A percentile compares a stretch with the other conserved stretches of the same genome.
These are phyloP conservation scores for Monosporascus sp. DNA, from an alignment of 2,329 filamentous ascomycete species.

Conservation along the genomic window DNA sequence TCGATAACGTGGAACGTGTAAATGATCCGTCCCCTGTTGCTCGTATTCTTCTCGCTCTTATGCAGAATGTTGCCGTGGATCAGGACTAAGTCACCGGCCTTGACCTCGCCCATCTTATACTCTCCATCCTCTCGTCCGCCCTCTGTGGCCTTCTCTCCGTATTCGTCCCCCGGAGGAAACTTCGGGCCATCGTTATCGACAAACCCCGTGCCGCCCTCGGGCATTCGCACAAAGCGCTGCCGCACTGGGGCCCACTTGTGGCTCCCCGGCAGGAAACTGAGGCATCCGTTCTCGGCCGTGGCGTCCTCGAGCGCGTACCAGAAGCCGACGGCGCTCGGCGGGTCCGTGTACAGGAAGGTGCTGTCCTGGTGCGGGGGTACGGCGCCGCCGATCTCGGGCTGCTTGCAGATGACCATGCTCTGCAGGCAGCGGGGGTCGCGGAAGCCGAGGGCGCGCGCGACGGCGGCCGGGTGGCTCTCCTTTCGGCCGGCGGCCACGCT, in stretches of 20 bases:
- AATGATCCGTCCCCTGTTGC: constrained; percentile 81
- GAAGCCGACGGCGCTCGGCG: constrained; percentile 85
- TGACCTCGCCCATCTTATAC: constrained; percentile 80
- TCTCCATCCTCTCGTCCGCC: constrained; percentile 40
- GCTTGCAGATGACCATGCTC: constrained; percentile 98
- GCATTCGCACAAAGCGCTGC: constrained; percentile 67
- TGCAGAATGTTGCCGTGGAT: constrained; percentile 96
- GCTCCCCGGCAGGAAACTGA: constrained; percentile 79
- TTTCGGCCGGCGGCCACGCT: constrained; percentile 24
- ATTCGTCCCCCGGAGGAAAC: constrained; percentile 54
- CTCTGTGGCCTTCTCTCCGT: constrained; percentile 36
- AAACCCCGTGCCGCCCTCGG: constrained; percentile 59
- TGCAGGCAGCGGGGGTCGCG: constrained; percentile 72
- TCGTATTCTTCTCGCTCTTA: constrained; percentile 91
- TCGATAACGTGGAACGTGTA: constrained; percentile 99
- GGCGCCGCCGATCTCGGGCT: constrained; percentile 88
- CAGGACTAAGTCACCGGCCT: constrained; percentile 82
- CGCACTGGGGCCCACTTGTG: constrained; percentile 65
- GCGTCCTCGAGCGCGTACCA: constrained; percentile 98
- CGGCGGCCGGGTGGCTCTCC: constrained; percentile 43
- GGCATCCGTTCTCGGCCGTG: constrained; percentile 76
- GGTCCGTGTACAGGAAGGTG: constrained; percentile 85
- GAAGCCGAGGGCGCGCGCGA: constrained; percentile 70
- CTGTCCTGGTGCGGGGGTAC: constrained; percentile 90
- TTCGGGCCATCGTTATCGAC: constrained; percentile 59